phyloP scores from a whole-genome alignment of 768 basidiomycete genomes.

The Suillus subalutaceus region DNA sequence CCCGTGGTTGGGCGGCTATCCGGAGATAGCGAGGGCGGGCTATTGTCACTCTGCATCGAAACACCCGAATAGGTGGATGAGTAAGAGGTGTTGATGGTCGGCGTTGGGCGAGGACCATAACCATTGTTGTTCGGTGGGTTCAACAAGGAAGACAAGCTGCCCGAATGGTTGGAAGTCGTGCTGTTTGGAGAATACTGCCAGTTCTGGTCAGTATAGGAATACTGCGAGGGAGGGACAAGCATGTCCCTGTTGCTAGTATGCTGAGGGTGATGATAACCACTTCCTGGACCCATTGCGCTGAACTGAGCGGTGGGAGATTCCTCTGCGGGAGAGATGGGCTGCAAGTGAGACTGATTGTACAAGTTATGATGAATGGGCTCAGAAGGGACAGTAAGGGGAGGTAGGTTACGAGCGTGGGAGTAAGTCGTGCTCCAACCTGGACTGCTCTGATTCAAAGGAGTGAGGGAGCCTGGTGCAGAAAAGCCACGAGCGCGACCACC shows the following conservation, averaged over 20 bases:
- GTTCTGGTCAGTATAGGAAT: conserved; percentile 66
- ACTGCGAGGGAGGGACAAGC: conserved; percentile 55
- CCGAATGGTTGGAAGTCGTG: conserved; percentile 64
- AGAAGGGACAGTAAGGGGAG: conserved; percentile 82
- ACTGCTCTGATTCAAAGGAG: conserved; percentile 64
- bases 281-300: conserved; percentile 40
- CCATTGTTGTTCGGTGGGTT: conserved; percentile 60
- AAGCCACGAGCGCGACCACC: conserved; percentile 69
- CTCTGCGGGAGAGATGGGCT: conserved; percentile 71
- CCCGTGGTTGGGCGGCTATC: conserved; percentile 86
- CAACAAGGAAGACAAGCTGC: conserved; percentile 75
- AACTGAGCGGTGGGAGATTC: conserved; percentile 60
- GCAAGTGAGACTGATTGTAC: conserved; percentile 62
- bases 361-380: conserved; percentile 61
- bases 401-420: conserved; percentile 61
- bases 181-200: conserved; percentile 52
- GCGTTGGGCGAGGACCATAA: conserved; percentile 55
- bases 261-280: conserved; percentile 29
- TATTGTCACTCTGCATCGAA: conserved; percentile 68
- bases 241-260: conserved; percentile 37
- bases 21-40: conserved; percentile 73
- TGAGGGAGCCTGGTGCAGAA: conserved; percentile 81
- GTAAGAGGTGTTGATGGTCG: conserved; percentile 76
- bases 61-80: conserved; percentile 66
- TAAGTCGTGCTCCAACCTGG: conserved; percentile 64